Conservation (phyloP, 75 land plant species). For the Pinus albicaulis region DNA sequence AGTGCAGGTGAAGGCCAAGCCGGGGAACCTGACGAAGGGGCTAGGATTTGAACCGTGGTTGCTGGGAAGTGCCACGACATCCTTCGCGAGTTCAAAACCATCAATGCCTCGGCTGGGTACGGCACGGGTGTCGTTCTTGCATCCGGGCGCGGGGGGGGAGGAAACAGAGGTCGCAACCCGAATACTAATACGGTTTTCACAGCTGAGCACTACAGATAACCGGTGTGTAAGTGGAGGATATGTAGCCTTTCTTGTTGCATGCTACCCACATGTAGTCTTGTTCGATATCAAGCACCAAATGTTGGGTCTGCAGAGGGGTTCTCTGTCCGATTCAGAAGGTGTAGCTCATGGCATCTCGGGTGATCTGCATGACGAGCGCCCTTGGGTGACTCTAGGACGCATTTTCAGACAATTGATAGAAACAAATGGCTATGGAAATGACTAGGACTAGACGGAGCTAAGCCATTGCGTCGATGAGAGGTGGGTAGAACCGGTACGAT, state of each 20-base stretch:
- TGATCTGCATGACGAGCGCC: conserved; percentile 13
- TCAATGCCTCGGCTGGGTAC: not conserved
- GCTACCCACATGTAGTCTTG: too few relatives aligned
- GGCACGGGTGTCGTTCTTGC: conserved; percentile 31
- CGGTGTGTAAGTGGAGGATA: conserved; percentile 19
- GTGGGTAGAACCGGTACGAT: too few relatives aligned
- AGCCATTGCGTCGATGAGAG: too few relatives aligned
- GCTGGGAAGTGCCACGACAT: conserved; percentile 19
- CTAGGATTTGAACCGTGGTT: conserved; percentile 11
- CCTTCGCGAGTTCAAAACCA: conserved; percentile 16
- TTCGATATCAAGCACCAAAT: too few relatives aligned
- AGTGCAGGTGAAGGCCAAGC: conserved; percentile 14
- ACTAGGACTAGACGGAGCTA: too few relatives aligned
- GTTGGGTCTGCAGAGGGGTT: conserved; percentile 1
- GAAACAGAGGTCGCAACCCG: conserved; percentile 17
- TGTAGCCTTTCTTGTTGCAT: conserved; percentile 9
- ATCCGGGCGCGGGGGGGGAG: conserved; percentile 8
- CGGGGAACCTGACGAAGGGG: conserved; percentile 10
- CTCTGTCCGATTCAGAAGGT: not conserved
- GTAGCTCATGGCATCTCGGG: conserved; percentile 6
- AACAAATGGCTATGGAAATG: not conserved
- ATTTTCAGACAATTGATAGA: not conserved
- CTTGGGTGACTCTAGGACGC: not conserved
- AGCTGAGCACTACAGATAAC: conserved; percentile 18
- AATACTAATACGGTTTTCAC: conserved; percentile 16